Evolutionary conservation across 768 basidiomycete species (phyloP).

Genomic region (Macrocybe gigantea): DNA sequence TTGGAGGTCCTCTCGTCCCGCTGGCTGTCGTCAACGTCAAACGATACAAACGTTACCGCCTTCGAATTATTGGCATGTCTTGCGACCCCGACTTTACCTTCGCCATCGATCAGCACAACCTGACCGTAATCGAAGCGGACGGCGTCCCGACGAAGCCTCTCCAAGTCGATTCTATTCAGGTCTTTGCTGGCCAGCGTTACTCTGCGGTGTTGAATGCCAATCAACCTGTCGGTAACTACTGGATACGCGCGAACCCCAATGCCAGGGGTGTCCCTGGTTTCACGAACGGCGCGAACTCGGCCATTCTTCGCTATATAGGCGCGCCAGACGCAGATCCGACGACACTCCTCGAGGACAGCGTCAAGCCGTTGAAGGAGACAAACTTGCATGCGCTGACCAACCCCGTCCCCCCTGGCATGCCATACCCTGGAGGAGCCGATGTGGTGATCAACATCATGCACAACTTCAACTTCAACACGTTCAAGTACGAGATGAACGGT

Average conservation of each 20-base stretch:
- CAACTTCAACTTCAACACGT: conserved; percentile 3
- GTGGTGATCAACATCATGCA: conserved; percentile 7
- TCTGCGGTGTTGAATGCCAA: conserved; percentile 37
- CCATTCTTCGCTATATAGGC: conserved; percentile 45
- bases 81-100: conserved; percentile 34
- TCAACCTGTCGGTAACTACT: conserved; percentile 46
- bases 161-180: conserved; percentile 35
- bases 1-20: conserved; percentile 13
- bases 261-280: conserved; percentile 16
- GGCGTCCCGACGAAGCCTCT: conserved; percentile 35
- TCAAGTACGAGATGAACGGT: conserved; percentile 16
- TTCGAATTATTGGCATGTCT: conserved; percentile 28
- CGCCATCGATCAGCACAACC: conserved; percentile 37
- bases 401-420: not conserved
- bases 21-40: conserved; percentile 31
- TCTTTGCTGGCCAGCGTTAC: conserved; percentile 30
- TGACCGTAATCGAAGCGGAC: conserved; percentile 53
- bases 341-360: conserved; percentile 10
- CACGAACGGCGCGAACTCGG: conserved; percentile 35
- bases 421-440: conserved; percentile 1
- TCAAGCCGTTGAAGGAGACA: not conserved
- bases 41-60: conserved; percentile 26
- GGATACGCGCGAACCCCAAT: conserved; percentile 32
- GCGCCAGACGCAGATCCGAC: conserved; percentile 38
- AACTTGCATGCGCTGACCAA: not conserved